Percentiles rank a stretch among this genome's conserved stretches.
phyloP scores from a whole-genome alignment of 2,329 filamentous ascomycete species.

The Fusarium sp. region DNA sequence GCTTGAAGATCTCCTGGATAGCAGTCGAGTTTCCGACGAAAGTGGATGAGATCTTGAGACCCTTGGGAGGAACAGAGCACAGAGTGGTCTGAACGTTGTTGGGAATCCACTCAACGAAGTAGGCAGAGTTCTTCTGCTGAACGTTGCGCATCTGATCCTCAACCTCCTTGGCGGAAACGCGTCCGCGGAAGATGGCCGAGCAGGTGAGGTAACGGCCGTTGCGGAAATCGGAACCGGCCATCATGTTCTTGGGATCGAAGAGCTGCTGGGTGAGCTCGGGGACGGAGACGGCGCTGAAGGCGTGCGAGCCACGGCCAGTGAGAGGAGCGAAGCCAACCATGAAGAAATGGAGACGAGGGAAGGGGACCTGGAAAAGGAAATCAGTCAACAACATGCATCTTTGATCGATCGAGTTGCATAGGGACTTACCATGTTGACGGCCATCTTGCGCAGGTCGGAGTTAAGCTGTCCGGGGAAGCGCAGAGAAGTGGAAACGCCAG shows the following conservation, averaged over 20 bases:
- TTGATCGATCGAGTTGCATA: too few relatives aligned
- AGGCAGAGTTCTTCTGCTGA: slow-evolving; percentile 1
- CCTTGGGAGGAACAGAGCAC: neutral
- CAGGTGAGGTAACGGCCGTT: neutral
- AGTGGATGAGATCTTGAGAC: neutral
- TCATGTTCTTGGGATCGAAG: slow-evolving; percentile 2
- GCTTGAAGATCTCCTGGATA: slow-evolving; percentile 1
- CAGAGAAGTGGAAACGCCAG: neutral
- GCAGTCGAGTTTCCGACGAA: neutral
- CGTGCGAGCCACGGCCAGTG: neutral
- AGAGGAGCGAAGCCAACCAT: slow-evolving; percentile 1
- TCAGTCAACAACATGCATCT: neutral
- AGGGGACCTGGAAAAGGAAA: neutral
- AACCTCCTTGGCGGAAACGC: neutral
- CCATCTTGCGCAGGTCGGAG: neutral
- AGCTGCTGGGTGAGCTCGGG: neutral
- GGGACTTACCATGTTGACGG: neutral
- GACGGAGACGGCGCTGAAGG: neutral
- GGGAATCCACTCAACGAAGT: neutral
- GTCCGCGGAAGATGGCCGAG: neutral
- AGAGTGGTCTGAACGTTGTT: slow-evolving; percentile 1
- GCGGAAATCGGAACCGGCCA: neutral
- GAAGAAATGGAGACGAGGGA: neutral
- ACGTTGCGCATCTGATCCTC: neutral
- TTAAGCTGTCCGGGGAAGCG: neutral